Percentiles rank a stretch among this genome's conserved stretches.
These are phyloP conservation scores for Jacaranda copaia DNA, from an alignment of 257 asterid genomes.

Conservation along the genomic window DNA sequence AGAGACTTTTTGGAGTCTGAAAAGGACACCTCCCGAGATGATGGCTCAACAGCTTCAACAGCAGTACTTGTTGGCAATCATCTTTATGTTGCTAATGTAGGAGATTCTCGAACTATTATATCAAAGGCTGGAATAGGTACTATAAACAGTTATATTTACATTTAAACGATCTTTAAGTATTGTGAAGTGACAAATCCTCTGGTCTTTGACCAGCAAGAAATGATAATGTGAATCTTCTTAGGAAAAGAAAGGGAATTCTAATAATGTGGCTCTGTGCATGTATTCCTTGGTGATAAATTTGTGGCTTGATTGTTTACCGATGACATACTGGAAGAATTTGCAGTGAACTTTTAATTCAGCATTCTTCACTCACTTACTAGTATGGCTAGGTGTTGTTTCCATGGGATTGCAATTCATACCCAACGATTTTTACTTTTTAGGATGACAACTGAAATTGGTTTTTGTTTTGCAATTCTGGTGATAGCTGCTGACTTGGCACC, in stretches of 20 bases:
- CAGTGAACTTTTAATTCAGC: background rate
- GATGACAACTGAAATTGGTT: background rate
- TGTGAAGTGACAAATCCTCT: slow-evolving; percentile 1
- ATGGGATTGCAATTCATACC: background rate
- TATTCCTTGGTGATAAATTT: background rate
- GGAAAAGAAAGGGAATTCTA: background rate
- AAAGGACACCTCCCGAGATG: slow-evolving; percentile 91
- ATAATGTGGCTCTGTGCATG: background rate
- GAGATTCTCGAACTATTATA: slow-evolving; percentile 94
- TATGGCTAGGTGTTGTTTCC: background rate
- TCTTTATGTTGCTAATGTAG: slow-evolving; percentile 98
- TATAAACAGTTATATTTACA: slow-evolving; percentile 1
- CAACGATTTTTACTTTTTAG: background rate
- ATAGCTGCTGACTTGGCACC: background rate
- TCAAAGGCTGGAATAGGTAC: slow-evolving; percentile 95
- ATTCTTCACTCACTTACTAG: background rate
- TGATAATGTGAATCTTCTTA: background rate
- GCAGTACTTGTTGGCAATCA: slow-evolving; percentile 88
- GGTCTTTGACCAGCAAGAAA: background rate
- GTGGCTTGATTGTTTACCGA: background rate
- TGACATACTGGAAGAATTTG: background rate
- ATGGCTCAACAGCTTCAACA: slow-evolving; percentile 95
- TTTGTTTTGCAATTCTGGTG: background rate
- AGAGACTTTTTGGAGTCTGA: slow-evolving; percentile 85
- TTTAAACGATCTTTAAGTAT: background rate